Evolutionary conservation across 495 filamentous ascomycete genomes (phyloP).

Genomic region (Neurospora sp.): DNA sequence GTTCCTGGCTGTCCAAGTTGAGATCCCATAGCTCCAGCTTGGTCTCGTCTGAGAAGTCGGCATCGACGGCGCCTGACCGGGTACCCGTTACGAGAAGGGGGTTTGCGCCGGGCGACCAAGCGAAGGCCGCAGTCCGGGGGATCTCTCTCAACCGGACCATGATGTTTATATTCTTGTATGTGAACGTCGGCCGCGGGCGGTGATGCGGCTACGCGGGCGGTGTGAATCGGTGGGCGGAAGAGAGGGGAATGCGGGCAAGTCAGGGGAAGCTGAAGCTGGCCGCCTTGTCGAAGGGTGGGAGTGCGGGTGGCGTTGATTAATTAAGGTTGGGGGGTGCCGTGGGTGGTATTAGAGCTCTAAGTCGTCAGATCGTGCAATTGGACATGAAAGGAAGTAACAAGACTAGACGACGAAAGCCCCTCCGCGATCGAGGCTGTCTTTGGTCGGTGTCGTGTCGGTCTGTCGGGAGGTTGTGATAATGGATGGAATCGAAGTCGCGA

Average conservation of each 20-base stretch:
- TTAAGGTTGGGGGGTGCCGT: neutral
- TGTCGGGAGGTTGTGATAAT: neutral
- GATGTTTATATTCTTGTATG: slow-evolving; percentile 20
- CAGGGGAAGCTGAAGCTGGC: neutral
- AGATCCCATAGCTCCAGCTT: slow-evolving; percentile 96
- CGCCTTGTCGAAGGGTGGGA: neutral
- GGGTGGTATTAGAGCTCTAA: neutral
- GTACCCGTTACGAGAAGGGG: slow-evolving; percentile 93
- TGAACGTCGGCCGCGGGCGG: neutral
- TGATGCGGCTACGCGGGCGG: neutral
- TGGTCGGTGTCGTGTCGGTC: neutral
- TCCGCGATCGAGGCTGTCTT: slow-evolving; percentile 2
- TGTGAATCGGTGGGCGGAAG: neutral
- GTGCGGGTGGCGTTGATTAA: slow-evolving; percentile 1
- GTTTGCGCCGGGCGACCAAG: slow-evolving; percentile 75
- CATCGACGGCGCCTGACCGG: slow-evolving; percentile 86
- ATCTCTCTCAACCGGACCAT: slow-evolving; percentile 97
- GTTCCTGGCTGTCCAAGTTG: slow-evolving; percentile 60
- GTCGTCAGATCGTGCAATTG: slow-evolving; percentile 11
- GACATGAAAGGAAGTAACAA: neutral
- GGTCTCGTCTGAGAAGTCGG: slow-evolving; percentile 95
- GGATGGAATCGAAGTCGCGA: neutral
- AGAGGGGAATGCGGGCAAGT: neutral
- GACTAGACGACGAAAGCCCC: slow-evolving; percentile 12
- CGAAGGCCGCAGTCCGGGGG: slow-evolving; percentile 89